phyloP scores from a whole-genome alignment of 192 early-diverging fungal genomes.

The Chytriomyces hyalinus region DNA sequence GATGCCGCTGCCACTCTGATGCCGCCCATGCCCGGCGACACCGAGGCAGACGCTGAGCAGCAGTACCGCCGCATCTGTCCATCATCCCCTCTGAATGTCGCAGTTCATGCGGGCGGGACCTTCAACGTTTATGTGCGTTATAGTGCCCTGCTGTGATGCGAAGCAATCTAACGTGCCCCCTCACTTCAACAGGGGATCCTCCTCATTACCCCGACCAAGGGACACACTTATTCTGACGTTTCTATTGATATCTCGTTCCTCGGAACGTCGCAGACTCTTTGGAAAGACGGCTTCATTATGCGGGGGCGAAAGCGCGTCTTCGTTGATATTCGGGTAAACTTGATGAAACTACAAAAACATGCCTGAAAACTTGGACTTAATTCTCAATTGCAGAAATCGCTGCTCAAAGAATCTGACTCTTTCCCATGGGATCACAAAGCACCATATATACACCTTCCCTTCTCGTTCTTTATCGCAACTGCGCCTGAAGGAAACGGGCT shows the following conservation, averaged over 20 bases:
- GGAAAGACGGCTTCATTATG: conserved; percentile 7
- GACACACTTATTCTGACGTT: neutral
- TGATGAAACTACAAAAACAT: too few species aligned
- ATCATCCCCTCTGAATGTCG: neutral
- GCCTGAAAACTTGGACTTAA: neutral
- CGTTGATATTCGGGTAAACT: conserved; percentile 16
- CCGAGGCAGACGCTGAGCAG: neutral
- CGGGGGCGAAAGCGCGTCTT: conserved; percentile 10
- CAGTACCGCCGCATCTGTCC: neutral
- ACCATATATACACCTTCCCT: conserved; percentile 2
- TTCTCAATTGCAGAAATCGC: neutral
- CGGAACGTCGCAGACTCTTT: neutral
- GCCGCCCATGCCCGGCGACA: neutral
- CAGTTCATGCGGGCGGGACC: neutral
- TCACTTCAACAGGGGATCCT: neutral
- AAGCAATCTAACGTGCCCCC: neutral
- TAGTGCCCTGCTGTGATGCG: neutral
- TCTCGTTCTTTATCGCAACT: conserved; percentile 5
- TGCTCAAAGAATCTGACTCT: neutral
- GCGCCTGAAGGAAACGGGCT: conserved; percentile 8
- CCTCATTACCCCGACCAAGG: neutral
- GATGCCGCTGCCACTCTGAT: neutral
- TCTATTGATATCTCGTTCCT: neutral
- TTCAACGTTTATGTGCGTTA: neutral
- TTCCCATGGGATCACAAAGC: neutral